Percentiles rank a stretch among this genome's conserved stretches.
These are phyloP conservation scores for Talaromyces trachyspermus DNA, from an alignment of 495 filamentous ascomycete genomes.

Conservation along the genomic window DNA sequence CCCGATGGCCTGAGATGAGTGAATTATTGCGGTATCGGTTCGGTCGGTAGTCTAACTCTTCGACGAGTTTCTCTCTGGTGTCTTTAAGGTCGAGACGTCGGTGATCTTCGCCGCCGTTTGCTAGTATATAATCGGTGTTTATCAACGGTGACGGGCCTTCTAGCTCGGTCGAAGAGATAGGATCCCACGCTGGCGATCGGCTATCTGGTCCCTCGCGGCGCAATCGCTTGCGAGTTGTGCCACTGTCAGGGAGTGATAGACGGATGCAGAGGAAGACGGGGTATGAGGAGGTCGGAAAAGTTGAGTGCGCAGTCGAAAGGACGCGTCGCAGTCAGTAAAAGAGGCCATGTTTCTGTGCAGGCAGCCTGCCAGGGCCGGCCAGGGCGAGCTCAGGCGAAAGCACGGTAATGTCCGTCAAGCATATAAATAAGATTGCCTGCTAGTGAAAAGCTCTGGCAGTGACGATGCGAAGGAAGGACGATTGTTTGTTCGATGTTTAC, in stretches of 20 bases:
- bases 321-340: constrained; percentile 28
- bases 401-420: too few species aligned
- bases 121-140: constrained; percentile 50
- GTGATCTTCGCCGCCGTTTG: constrained; percentile 55
- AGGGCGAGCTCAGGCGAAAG: not conserved
- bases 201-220: constrained; percentile 24
- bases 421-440: too few species aligned
- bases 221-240: constrained; percentile 37
- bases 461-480: too few species aligned
- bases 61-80: constrained; percentile 27
- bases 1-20: constrained; percentile 18
- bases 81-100: constrained; percentile 7
- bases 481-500: too few species aligned
- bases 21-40: constrained; percentile 39
- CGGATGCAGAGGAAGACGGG: constrained; percentile 48
- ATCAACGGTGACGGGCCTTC: constrained; percentile 41
- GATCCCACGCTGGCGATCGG: constrained; percentile 18
- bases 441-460: too few species aligned
- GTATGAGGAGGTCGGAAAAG: constrained; percentile 66
- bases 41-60: constrained; percentile 38
- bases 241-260: constrained; percentile 51
- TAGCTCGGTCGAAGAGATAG: constrained; percentile 12
- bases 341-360: constrained; percentile 7
- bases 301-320: constrained; percentile 20
- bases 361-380: too few species aligned